These are phyloP conservation scores for Pascua sp. DNA, from an alignment of 1,284 basidiomycete genomes.

Conservation along the genomic window DNA sequence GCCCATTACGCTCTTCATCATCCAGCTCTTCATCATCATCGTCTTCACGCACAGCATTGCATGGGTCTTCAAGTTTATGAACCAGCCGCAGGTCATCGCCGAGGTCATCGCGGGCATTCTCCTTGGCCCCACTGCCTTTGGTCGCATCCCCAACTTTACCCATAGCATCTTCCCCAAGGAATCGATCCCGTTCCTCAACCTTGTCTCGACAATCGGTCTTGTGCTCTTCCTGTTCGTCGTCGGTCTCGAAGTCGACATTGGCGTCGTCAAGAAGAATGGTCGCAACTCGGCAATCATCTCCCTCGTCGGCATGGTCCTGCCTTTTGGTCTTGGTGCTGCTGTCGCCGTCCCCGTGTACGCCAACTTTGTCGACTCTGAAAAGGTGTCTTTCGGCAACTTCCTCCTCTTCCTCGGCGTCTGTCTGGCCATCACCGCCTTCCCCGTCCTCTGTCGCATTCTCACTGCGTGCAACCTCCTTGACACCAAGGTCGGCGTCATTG, in stretches of 20 bases:
- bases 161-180: conserved; percentile 70
- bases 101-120: conserved; percentile 82
- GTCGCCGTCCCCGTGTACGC: conserved; percentile 77
- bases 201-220: conserved; percentile 89
- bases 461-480: conserved; percentile 68
- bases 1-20: conserved; percentile 80
- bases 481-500: conserved; percentile 88
- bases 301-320: conserved; percentile 64
- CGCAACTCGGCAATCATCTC: conserved; percentile 61
- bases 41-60: conserved; percentile 68
- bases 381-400: conserved; percentile 74
- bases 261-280: conserved; percentile 72
- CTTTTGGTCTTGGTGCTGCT: conserved; percentile 80
- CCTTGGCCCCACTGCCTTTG: conserved; percentile 64
- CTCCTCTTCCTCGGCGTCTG: conserved; percentile 89
- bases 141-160: conserved; percentile 76
- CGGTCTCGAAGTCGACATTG: conserved; percentile 82
- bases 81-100: conserved; percentile 81
- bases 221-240: conserved; percentile 90
- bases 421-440: conserved; percentile 89
- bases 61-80: conserved; percentile 61
- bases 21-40: conserved; percentile 63
- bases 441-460: conserved; percentile 75
- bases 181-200: conserved; percentile 73
- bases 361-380: conserved; percentile 61